Evolutionary conservation across 2,329 filamentous ascomycete species (phyloP).

Genomic region (Diaporthe humulicola): DNA sequence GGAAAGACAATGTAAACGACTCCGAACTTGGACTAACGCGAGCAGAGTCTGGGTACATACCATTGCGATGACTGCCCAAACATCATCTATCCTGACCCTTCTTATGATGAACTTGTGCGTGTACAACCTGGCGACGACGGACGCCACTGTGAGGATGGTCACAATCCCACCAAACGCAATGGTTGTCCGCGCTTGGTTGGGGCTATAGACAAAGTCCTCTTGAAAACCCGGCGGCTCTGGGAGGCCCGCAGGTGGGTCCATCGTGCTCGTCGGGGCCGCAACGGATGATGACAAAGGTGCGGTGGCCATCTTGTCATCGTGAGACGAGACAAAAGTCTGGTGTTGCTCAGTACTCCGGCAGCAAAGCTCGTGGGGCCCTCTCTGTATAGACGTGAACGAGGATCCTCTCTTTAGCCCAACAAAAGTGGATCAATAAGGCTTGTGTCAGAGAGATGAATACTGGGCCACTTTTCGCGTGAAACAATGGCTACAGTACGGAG

Average conservation of each 20-base stretch:
- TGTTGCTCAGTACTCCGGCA: background rate
- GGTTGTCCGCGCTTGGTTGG: background rate
- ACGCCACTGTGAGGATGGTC: constrained; percentile 1
- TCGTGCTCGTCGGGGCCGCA: background rate
- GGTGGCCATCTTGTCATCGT: background rate
- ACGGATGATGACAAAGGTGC: background rate
- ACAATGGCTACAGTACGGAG: too few relatives aligned
- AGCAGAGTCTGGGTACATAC: background rate
- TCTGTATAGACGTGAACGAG: background rate
- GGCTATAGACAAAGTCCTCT: constrained; percentile 16
- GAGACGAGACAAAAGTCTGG: background rate
- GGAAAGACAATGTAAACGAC: background rate
- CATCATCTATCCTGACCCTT: constrained; percentile 5
- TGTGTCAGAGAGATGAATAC: constrained; percentile 1
- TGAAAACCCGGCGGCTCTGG: background rate
- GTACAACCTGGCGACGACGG: background rate
- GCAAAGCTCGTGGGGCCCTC: background rate
- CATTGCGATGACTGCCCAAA: constrained; percentile 7
- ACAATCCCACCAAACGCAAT: constrained; percentile 19
- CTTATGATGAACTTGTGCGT: constrained; percentile 12
- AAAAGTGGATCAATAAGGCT: background rate
- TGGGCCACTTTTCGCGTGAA: constrained; percentile 3
- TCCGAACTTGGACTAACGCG: background rate
- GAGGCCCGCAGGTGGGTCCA: background rate
- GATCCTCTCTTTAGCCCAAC: background rate